phyloP scores from a whole-genome alignment of 164 flowering plant genomes.

The Aristolochia contorta region DNA sequence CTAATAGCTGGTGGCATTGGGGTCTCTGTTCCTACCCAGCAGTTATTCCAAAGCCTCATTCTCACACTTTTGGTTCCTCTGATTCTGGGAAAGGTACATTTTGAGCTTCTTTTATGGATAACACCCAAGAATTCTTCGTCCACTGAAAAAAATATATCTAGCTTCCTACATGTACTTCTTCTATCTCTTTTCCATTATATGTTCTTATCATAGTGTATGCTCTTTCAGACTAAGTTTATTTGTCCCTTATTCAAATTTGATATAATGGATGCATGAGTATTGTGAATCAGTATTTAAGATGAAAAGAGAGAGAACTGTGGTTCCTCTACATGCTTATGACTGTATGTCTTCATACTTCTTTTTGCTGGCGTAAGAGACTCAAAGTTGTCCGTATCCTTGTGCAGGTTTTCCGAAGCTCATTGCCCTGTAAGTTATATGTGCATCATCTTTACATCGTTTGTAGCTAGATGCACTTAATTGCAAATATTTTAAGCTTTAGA shows the following conservation, averaged over 20 bases:
- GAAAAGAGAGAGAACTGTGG: background rate
- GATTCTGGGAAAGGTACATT: conserved; percentile 70
- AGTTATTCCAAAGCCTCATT: conserved; percentile 61
- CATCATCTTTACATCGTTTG: too few relatives aligned
- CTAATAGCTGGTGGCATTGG: conserved; percentile 81
- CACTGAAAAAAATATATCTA: too few relatives aligned
- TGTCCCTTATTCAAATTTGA: too few relatives aligned
- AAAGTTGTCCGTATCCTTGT: conserved; percentile 12
- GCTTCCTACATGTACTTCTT: too few relatives aligned
- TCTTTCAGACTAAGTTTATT: too few relatives aligned
- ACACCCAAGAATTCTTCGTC: too few relatives aligned
- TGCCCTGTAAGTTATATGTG: conserved; percentile 33
- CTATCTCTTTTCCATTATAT: too few relatives aligned
- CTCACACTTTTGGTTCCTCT: conserved; percentile 63
- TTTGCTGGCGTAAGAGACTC: background rate
- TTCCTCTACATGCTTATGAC: background rate
- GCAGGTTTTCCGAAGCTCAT: conserved; percentile 62
- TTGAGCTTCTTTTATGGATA: background rate
- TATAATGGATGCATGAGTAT: too few relatives aligned
- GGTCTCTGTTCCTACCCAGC: conserved; percentile 56
- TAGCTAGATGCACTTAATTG: too few relatives aligned
- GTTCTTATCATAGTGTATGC: too few relatives aligned
- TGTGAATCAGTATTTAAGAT: too few relatives aligned
- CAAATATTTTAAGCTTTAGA: background rate
- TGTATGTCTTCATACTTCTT: background rate